Percentiles rank a stretch among this genome's conserved stretches.
Conservation (phyloP, 2,329 filamentous ascomycete species). For the Escovopsis weberi region DNA sequence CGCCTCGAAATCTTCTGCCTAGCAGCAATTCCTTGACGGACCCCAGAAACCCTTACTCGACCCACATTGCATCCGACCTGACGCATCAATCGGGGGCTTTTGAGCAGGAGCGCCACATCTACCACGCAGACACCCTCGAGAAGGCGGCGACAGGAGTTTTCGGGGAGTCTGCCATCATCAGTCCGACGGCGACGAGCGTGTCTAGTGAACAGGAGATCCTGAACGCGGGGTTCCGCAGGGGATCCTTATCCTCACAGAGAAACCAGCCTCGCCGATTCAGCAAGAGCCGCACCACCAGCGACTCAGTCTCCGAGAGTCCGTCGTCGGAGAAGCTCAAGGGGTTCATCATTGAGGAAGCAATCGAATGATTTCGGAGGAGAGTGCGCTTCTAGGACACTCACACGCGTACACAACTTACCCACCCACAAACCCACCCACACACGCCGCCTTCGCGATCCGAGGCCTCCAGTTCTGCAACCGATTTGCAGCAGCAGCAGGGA, state of each 20-base stretch:
- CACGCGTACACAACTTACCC: neutral
- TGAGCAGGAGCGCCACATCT: conserved; percentile 17
- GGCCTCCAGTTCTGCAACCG: no score
- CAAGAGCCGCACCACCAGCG: conserved; percentile 25
- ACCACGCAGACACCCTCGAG: conserved; percentile 10
- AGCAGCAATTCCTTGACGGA: conserved; percentile 3
- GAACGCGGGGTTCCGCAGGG: conserved; percentile 15
- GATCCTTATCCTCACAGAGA: conserved; percentile 13
- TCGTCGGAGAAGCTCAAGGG: neutral
- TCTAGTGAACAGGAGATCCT: conserved; percentile 20
- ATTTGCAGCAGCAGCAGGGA: no score
- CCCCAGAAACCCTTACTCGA: conserved; percentile 1
- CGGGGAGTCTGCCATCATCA: conserved; percentile 5
- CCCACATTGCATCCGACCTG: conserved; percentile 11
- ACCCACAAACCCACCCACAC: neutral
- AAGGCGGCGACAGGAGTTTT: neutral
- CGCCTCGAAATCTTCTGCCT: conserved; percentile 5
- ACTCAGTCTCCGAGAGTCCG: conserved; percentile 12
- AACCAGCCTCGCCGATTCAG: conserved; percentile 27
- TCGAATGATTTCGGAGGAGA: neutral
- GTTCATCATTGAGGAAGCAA: neutral
- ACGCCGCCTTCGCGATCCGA: neutral
- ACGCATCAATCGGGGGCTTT: conserved; percentile 19
- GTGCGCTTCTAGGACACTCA: neutral
- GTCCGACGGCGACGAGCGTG: conserved; percentile 12